Percentiles rank a stretch among this genome's conserved stretches.
Conservation (phyloP, 306 rosid species). For the Castanospermum australe region DNA sequence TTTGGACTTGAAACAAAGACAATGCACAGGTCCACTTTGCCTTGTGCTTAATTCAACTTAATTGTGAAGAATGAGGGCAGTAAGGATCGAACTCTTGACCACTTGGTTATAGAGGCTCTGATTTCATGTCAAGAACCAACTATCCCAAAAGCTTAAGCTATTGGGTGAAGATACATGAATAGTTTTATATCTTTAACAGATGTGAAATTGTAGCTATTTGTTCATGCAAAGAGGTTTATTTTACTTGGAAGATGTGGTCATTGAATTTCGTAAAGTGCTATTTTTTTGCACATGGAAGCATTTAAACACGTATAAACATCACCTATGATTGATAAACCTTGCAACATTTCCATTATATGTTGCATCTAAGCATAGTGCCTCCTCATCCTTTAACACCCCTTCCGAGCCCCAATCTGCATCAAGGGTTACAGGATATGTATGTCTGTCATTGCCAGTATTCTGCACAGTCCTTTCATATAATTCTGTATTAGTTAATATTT, state of each 20-base stretch:
- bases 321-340: constrained; percentile 96
- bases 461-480: constrained; percentile 58
- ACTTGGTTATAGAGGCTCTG: too few species aligned
- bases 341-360: constrained; percentile 87
- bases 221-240: background rate
- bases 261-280: background rate
- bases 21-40: too few species aligned
- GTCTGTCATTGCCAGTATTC: constrained; percentile 51
- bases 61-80: too few species aligned
- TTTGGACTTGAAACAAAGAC: too few species aligned
- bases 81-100: too few species aligned
- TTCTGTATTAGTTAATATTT: constrained; percentile 80
- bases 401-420: constrained; percentile 98
- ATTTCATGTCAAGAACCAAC: too few species aligned
- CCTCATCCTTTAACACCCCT: constrained; percentile 67
- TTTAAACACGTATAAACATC: background rate
- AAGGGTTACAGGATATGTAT: constrained; percentile 87
- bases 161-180: too few species aligned
- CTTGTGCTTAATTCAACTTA: too few species aligned
- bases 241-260: background rate
- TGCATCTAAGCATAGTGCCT: constrained; percentile 92
- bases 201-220: background rate
- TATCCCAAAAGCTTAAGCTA: too few species aligned
- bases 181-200: too few species aligned
- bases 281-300: background rate